These are phyloP conservation scores for Kodamaea lidongshanica DNA, from an alignment of 805 yeast genomes.

Conservation along the genomic window DNA sequence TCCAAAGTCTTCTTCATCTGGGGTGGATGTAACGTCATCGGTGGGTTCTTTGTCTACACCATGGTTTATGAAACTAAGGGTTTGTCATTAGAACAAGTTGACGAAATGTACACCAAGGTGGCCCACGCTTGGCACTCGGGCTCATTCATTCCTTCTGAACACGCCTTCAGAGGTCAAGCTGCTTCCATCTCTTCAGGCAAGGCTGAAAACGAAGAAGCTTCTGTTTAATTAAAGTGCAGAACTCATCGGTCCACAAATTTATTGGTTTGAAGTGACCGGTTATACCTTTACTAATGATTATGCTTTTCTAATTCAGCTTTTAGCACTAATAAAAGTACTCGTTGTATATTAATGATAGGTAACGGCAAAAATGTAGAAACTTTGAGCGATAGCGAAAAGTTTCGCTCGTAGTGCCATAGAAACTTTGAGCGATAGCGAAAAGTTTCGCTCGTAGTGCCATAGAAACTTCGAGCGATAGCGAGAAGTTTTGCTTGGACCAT, in stretches of 20 bases:
- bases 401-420: too few relatives aligned
- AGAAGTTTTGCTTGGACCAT: too few relatives aligned
- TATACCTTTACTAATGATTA: neutral
- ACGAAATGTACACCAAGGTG: conserved; percentile 32
- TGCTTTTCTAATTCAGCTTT: neutral
- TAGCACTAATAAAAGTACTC: neutral
- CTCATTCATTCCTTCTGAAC: conserved; percentile 27
- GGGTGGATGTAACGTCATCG: conserved; percentile 35
- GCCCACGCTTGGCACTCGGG: conserved; percentile 29
- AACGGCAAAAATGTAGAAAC: too few relatives aligned
- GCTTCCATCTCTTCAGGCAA: conserved; percentile 15
- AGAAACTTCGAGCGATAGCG: too few relatives aligned
- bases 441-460: too few relatives aligned
- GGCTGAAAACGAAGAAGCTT: conserved; percentile 25
- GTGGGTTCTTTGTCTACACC: conserved; percentile 28
- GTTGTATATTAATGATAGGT: too few relatives aligned
- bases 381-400: too few relatives aligned
- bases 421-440: too few relatives aligned
- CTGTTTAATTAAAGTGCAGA: conserved; percentile 19
- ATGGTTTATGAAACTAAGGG: conserved; percentile 38
- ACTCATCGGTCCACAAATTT: neutral
- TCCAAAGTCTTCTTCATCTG: conserved; percentile 38
- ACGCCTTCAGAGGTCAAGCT: conserved; percentile 28
- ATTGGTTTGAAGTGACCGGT: neutral
- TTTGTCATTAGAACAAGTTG: conserved; percentile 37